Evolutionary conservation across 2,329 filamentous ascomycete species (phyloP).

Genomic region (Fusarium agapanthi): DNA sequence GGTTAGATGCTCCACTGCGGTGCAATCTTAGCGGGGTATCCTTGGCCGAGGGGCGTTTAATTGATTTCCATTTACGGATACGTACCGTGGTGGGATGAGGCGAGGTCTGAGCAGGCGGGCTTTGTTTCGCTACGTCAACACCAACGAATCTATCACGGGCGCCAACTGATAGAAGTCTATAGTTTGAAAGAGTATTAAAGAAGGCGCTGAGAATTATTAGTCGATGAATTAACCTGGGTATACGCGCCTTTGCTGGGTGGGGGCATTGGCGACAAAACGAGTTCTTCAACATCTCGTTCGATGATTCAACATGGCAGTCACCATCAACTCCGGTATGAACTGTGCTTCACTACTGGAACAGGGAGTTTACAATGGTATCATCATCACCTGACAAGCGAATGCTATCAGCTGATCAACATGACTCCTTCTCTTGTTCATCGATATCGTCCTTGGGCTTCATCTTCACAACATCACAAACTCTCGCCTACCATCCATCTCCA

Average conservation of each 20-base stretch:
- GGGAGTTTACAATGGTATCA: background rate
- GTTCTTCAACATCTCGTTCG: background rate
- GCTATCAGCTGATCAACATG: background rate
- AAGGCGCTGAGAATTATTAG: background rate
- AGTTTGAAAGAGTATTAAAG: background rate
- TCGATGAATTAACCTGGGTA: background rate
- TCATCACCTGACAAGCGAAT: background rate
- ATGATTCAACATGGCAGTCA: conserved; percentile 1
- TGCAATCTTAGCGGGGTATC: conserved; percentile 32
- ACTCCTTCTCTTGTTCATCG: background rate
- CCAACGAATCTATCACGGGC: background rate
- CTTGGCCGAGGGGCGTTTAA: conserved; percentile 22
- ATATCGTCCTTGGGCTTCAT: background rate
- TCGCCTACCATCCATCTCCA: background rate
- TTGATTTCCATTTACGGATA: conserved; percentile 9
- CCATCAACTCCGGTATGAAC: conserved; percentile 1
- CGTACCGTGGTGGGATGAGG: background rate
- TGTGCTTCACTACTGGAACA: background rate
- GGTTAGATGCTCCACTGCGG: background rate
- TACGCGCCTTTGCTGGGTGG: background rate
- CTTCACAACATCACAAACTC: background rate
- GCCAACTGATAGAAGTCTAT: background rate
- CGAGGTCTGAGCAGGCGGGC: background rate
- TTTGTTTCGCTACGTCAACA: background rate
- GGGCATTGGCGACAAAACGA: background rate